These are phyloP conservation scores for Xylariaceae sp. DNA, from an alignment of 2,329 filamentous ascomycete species.

Conservation along the genomic window DNA sequence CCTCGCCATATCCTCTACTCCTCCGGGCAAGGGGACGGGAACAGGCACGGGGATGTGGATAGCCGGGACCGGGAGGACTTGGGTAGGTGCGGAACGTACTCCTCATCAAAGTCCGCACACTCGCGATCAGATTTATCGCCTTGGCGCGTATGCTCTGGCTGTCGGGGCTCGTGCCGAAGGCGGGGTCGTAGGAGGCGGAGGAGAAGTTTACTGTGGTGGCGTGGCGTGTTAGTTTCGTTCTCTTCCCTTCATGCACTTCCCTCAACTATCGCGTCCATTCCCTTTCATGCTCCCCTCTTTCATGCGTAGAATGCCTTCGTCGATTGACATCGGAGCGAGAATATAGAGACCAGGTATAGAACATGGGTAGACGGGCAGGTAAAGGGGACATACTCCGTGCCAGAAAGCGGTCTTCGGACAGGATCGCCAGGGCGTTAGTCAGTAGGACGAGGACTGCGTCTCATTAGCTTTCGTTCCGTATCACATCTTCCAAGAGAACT, in stretches of 20 bases:
- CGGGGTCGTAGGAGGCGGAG: slow-evolving; percentile 61
- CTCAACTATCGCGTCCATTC: too few species aligned
- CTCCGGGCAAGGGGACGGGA: neutral
- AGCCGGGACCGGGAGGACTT: too few species aligned
- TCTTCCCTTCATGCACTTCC: too few species aligned
- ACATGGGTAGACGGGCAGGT: too few species aligned
- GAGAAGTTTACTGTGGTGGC: slow-evolving; percentile 76
- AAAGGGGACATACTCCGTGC: slow-evolving; percentile 60
- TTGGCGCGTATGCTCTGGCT: slow-evolving; percentile 74
- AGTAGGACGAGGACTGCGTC: slow-evolving; percentile 70
- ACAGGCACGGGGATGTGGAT: too few species aligned
- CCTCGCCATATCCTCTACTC: too few species aligned
- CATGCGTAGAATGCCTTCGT: neutral
- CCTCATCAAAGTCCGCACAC: slow-evolving; percentile 86
- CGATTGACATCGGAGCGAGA: too few species aligned
- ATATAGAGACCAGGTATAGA: too few species aligned
- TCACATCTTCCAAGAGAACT: slow-evolving; percentile 6
- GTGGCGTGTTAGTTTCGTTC: slow-evolving; percentile 26
- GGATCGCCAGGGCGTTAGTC: slow-evolving; percentile 87
- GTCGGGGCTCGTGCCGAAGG: slow-evolving; percentile 69
- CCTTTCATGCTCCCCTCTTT: neutral
- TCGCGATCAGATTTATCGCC: slow-evolving; percentile 82
- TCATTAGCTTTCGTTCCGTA: neutral
- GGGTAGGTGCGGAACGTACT: slow-evolving; percentile 53
- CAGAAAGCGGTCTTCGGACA: slow-evolving; percentile 92